Base-by-base conservation (phyloP, 1,284 basidiomycete genomes). In the Blastosporella zonata region DNA sequence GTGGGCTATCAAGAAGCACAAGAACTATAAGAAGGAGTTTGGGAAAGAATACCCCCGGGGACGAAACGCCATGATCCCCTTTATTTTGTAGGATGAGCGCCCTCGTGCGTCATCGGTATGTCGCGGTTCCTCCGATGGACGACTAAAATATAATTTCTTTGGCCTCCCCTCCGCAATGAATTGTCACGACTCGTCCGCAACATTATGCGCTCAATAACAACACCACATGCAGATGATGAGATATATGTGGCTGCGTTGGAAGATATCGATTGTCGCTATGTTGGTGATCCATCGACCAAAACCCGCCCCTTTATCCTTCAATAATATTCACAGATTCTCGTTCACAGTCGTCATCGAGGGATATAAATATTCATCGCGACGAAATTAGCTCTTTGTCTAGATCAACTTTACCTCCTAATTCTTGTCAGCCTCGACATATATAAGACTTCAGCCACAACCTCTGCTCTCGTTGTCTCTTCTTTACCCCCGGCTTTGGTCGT, bases 1-100 rank as follows among this genome's bases (percentile, higher is more conserved):
- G 9, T 99, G 96, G 97, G 94, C 96, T 9, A 62, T 81, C 38
- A 94, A 95, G 75, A 99, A 97, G 73, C 94, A 97, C 65, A 75
- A 71, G 53, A 79, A 79, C 52, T 99, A 99, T 74, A 93, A 86
- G 75, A 92, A 87, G 64, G 95, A 98, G 68, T 97, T 97, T 61
- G 91, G 92, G 31, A 84, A 82, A 58, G 81, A 87, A 55, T 95
- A 93, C 63, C 92, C 93, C 7, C 28, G 42, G 52, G 67, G 67
- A 38, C 77, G 92, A 65, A 92, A 87, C 67, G 84, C 82, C 39
- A 87, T 96, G 70, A 77, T 94, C 62, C 93, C 93, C 1, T 91
- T 90, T 70, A 62, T 78, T 12, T 58, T 75, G 37, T 76, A 61
- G 29, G 36, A 33, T 27, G 2, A 41, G 12, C 23, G 10, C 13